These are phyloP conservation scores for Heliosperma pusillum DNA, from an alignment of 148 eudicot species.

Conservation along the genomic window DNA sequence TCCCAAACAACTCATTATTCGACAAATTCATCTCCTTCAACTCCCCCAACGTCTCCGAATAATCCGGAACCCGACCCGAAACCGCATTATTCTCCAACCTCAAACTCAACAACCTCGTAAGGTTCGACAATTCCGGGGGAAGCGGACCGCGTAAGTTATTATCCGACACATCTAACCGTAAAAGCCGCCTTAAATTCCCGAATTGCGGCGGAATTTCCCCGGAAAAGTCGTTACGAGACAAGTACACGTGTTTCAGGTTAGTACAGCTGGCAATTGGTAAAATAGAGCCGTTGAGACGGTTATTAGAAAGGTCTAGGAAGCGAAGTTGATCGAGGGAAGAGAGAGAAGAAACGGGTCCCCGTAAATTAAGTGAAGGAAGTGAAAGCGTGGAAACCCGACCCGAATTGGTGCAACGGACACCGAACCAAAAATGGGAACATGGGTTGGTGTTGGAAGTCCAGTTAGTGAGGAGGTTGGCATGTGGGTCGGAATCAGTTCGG, in stretches of 20 bases:
- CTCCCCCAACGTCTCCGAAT: conserved; percentile 29
- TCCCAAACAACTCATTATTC: conserved; percentile 62
- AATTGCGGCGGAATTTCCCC: conserved; percentile 51
- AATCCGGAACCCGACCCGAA: conserved; percentile 54
- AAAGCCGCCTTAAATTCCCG: conserved; percentile 44
- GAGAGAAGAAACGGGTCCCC: conserved; percentile 67
- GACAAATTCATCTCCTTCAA: conserved; percentile 57
- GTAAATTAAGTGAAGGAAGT: conserved; percentile 69
- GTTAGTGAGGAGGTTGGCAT: conserved; percentile 67
- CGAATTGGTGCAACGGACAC: conserved; percentile 49
- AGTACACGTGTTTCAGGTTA: conserved; percentile 65
- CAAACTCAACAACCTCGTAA: conserved; percentile 55
- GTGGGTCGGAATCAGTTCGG: conserved; percentile 64
- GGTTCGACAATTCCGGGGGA: conserved; percentile 38
- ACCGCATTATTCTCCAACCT: conserved; percentile 67
- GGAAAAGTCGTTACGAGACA: conserved; percentile 73
- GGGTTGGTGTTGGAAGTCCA: conserved; percentile 59
- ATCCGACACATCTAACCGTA: conserved; percentile 64
- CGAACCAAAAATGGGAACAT: conserved; percentile 64
- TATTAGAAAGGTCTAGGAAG: conserved; percentile 62
- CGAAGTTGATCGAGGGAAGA: conserved; percentile 76
- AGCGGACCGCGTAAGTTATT: conserved; percentile 67
- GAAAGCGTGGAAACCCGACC: conserved; percentile 50
- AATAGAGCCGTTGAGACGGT: conserved; percentile 81
- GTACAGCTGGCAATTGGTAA: conserved; percentile 38